Base-by-base conservation (phyloP, 495 filamentous ascomycete genomes). In the Evansstolkia leycettana region DNA sequence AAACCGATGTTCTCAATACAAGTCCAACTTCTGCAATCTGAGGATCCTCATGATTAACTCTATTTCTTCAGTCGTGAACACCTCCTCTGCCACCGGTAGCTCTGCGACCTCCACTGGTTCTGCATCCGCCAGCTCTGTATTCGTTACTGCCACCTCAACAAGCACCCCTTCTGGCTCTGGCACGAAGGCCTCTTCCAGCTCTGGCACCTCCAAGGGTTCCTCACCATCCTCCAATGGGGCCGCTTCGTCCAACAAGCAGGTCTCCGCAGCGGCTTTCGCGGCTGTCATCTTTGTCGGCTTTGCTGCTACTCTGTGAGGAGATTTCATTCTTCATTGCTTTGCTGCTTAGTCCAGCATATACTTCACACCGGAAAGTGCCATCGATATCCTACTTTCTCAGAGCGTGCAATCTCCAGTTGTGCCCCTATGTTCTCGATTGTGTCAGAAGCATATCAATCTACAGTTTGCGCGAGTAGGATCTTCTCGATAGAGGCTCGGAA, bases 281-380 rank as follows among this genome's bases (percentile, higher is more conserved):
- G 60, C 60, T 23, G 58, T 55, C 14, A 41, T 64, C 11, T 64
- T 64, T 35, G 36, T 58, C 16, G 60, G 58, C 4, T 54, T 57
- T 30, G 60, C 60, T 7, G 60, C 58, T 17, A 46, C 57, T 13
- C 48, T 64, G 34, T 64, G 45, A 54, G 36, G 27, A 5, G 10
- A n/a, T 6, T 29, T n/a, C 27, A 5, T 5, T 14, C 4, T 29
- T 29, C 13, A 14, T 29, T 3, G 5, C 5, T 29, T 29, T 29
- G 5, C 11, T n/a, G 5, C 3, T 29, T 4, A 14, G 12, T 29
- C 10, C 13, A n/a, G 13, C 27, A 5, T 29, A 23, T 4, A 9
- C 20, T n/a, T n/a, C n/a, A n/a, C n/a, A n/a, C n/a, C n/a, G n/a
- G n/a, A n/a, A n/a, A n/a, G n/a, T n/a, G n/a, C n/a, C n/a, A n/a